A percentile compares a stretch with the other conserved stretches of the same genome.
Evolutionary conservation across 139 green algal genomes (phyloP).

Genomic region (Chlamydomonas sp.): DNA sequence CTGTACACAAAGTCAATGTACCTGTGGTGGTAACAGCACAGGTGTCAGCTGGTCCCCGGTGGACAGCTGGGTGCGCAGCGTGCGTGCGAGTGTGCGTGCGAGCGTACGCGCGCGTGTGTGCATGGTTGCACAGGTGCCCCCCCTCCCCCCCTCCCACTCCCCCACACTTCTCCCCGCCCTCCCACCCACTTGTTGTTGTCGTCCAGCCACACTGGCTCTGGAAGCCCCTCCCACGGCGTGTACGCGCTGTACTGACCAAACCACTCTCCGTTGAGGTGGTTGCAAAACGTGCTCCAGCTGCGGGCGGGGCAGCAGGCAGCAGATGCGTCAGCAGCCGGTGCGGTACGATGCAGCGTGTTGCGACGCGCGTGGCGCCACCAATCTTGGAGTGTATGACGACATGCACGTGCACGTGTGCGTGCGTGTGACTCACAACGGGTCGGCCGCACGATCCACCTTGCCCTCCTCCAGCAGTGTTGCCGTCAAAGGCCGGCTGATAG

Average conservation of each 20-base stretch:
- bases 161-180: too few species aligned
- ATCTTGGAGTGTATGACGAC: not conserved
- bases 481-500: not conserved
- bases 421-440: not conserved
- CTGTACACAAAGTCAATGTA: conserved; percentile 31
- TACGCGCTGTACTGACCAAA: conserved; percentile 47
- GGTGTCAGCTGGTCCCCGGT: too few species aligned
- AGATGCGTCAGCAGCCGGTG: not conserved
- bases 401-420: not conserved
- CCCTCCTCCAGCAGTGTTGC: conserved; percentile 1
- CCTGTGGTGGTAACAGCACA: conserved; percentile 11
- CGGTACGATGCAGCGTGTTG: not conserved
- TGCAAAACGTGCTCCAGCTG: conserved; percentile 47
- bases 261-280: conserved; percentile 46
- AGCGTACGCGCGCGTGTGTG: too few species aligned
- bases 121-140: too few species aligned
- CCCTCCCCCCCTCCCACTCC: too few species aligned
- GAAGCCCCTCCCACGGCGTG: conserved; percentile 44
- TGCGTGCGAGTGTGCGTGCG: too few species aligned
- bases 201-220: conserved; percentile 49
- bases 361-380: not conserved
- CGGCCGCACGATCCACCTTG: not conserved
- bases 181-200: conserved; percentile 25
- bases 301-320: not conserved
- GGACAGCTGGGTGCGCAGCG: too few species aligned